Conservation (phyloP, 257 asterid genomes). For the Cinchona pubescens region DNA sequence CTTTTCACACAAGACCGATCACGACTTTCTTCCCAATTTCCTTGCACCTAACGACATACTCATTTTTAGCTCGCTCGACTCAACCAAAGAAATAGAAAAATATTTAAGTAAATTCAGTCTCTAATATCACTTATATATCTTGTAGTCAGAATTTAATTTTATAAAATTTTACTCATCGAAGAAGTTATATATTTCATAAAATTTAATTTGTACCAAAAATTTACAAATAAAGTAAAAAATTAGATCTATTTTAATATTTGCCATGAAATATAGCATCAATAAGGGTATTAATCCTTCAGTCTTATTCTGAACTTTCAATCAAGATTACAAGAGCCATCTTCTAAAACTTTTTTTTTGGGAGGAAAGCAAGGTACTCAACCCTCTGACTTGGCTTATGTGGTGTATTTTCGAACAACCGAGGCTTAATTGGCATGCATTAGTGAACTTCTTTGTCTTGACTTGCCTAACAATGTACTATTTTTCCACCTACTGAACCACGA, state of each 20-base stretch:
- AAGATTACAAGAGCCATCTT: background rate
- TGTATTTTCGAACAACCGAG: background rate
- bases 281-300: background rate
- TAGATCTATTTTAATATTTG: too few relatives aligned
- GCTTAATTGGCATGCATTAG: background rate
- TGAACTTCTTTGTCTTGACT: background rate
- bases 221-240: too few relatives aligned
- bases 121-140: too few relatives aligned
- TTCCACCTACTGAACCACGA: background rate
- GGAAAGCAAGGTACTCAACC: conserved; percentile 2
- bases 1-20: too few relatives aligned
- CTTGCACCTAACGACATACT: too few relatives aligned
- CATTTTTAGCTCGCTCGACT: background rate
- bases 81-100: conserved; percentile 6
- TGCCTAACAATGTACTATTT: background rate
- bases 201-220: too few relatives aligned
- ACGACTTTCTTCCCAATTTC: too few relatives aligned
- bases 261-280: too few relatives aligned
- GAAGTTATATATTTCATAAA: too few relatives aligned
- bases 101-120: too few relatives aligned
- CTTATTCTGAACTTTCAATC: conserved; percentile 4
- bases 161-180: too few relatives aligned
- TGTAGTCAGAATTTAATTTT: too few relatives aligned
- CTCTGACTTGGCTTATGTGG: background rate
- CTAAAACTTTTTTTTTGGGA: background rate